A percentile compares a stretch with the other conserved stretches of the same genome.
phyloP scores from a whole-genome alignment of 352 stramenopile genomes.

The Hyaloperonospora arabidopsidis region DNA sequence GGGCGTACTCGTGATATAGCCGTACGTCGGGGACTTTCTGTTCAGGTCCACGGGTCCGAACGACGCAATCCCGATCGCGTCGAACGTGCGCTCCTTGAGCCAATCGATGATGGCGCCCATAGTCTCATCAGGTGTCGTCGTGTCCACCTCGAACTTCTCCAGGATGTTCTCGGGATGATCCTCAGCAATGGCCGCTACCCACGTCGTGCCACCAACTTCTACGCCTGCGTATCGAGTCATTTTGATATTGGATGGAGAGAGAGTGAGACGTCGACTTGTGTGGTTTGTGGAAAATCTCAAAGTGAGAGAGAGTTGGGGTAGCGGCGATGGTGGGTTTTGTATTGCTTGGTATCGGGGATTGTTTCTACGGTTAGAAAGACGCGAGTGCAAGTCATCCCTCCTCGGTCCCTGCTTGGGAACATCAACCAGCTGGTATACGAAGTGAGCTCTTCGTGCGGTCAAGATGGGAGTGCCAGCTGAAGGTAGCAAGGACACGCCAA shows the following conservation, averaged over 20 bases:
- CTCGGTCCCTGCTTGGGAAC: too few relatives aligned
- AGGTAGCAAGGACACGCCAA: too few relatives aligned
- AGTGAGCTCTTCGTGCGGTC: too few relatives aligned
- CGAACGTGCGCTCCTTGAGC: slow-evolving; percentile 75
- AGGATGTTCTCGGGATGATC: slow-evolving; percentile 85
- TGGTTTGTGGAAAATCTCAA: too few relatives aligned
- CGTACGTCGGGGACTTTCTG: slow-evolving; percentile 76
- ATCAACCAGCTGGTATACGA: too few relatives aligned
- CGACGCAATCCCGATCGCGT: slow-evolving; percentile 88
- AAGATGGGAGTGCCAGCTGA: too few relatives aligned
- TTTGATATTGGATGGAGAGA: not conserved
- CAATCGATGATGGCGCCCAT: slow-evolving; percentile 69
- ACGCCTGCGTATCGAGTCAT: slow-evolving; percentile 49
- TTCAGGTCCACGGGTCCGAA: slow-evolving; percentile 91
- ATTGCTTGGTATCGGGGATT: too few relatives aligned
- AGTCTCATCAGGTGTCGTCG: slow-evolving; percentile 82
- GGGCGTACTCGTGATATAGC: slow-evolving; percentile 92
- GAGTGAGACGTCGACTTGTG: too few relatives aligned
- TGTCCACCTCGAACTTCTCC: slow-evolving; percentile 73
- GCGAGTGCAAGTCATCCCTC: too few relatives aligned
- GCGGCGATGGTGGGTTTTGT: too few relatives aligned
- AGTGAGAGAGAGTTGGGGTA: too few relatives aligned
- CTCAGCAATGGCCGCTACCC: slow-evolving; percentile 88
- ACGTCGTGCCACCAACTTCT: slow-evolving; percentile 94
- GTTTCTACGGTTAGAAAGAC: too few relatives aligned